Conservation (phyloP, 495 filamentous ascomycete genomes). For the Tuber calosporum region DNA sequence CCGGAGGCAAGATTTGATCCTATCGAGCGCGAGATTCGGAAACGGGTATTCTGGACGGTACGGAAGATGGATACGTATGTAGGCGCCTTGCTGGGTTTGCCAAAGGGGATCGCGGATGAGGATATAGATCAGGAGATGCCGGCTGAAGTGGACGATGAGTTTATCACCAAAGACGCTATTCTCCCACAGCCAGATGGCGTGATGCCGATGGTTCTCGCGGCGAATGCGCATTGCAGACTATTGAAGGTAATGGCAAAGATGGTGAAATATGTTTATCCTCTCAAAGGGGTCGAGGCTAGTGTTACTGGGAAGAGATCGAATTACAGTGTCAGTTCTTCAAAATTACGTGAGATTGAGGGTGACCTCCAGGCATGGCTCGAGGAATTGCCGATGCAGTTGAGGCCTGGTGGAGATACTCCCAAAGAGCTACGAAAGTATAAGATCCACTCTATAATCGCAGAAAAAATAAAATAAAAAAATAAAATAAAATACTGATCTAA, state of each 20-base stretch:
- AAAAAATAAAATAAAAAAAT: no score
- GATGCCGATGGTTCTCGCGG: conserved; percentile 68
- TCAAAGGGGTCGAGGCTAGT: conserved; percentile 63
- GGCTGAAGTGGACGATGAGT: conserved; percentile 80
- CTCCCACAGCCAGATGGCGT: conserved; percentile 64
- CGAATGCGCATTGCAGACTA: conserved; percentile 75
- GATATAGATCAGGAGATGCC: conserved; percentile 90
- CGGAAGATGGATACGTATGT: conserved; percentile 94
- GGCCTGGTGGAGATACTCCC: conserved; percentile 65
- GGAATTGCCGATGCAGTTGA: conserved; percentile 62
- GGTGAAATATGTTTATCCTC: conserved; percentile 81
- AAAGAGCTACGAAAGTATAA: conserved; percentile 68
- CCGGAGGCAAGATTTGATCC: conserved; percentile 64
- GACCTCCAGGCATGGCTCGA: conserved; percentile 83
- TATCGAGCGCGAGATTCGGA: conserved; percentile 74
- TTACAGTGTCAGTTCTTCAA: conserved; percentile 81
- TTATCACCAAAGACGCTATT: conserved; percentile 72
- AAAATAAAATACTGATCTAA: conserved; percentile 33
- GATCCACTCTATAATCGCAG: not conserved
- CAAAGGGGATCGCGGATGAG: conserved; percentile 72
- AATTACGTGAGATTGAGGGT: conserved; percentile 81
- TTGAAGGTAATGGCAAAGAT: conserved; percentile 75
- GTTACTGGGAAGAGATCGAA: conserved; percentile 43
- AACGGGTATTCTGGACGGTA: conserved; percentile 82
- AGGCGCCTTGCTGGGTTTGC: conserved; percentile 78